phyloP scores from a whole-genome alignment of 306 rosid genomes.

The Casuarina glauca region DNA sequence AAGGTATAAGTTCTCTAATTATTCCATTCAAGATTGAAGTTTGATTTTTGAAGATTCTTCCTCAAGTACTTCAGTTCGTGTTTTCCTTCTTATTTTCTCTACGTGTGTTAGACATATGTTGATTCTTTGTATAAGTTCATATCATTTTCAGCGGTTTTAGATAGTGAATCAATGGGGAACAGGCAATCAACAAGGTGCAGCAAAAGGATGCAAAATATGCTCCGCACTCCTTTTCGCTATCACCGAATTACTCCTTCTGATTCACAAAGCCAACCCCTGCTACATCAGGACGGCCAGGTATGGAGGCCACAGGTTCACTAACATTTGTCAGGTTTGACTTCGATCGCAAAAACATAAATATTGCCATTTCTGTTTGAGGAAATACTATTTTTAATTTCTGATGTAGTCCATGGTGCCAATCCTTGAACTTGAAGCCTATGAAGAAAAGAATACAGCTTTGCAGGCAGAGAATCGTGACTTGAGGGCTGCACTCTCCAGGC shows the following conservation, averaged over 20 bases:
- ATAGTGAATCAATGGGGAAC: not conserved
- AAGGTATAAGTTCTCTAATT: too few relatives aligned
- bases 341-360: not conserved
- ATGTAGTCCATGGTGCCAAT: not conserved
- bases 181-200: not conserved
- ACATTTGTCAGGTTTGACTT: not conserved
- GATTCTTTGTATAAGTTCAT: too few relatives aligned
- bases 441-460: not conserved
- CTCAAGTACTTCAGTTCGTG: too few relatives aligned
- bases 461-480: not conserved
- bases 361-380: too few relatives aligned
- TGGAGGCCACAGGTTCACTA: not conserved
- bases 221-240: not conserved
- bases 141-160: too few relatives aligned
- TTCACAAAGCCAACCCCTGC: not conserved
- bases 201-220: not conserved
- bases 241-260: not conserved
- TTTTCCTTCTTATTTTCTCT: too few relatives aligned
- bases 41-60: too few relatives aligned
- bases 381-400: not conserved
- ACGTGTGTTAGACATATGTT: too few relatives aligned
- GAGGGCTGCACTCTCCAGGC: not conserved
- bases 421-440: not conserved
- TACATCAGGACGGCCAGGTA: not conserved
- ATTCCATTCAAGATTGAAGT: too few relatives aligned